A percentile compares a stretch with the other conserved stretches of the same genome.
Evolutionary conservation across 208 protist species (phyloP).

Genomic region (Acanthamoeba triangularis): DNA sequence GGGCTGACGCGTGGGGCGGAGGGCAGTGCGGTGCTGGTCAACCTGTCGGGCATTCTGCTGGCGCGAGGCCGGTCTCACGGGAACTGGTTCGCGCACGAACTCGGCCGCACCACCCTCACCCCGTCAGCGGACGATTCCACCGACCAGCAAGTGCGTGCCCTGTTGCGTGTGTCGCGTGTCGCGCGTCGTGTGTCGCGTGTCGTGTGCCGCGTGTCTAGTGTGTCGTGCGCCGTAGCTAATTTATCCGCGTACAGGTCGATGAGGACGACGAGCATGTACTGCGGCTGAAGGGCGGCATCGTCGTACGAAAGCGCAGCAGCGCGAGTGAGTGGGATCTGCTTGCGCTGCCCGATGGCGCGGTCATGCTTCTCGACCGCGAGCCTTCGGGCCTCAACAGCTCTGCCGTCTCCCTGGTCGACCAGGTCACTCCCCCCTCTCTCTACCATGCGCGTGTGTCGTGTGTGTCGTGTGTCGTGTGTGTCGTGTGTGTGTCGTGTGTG

Average conservation of each 20-base stretch:
- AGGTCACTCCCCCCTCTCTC: no score
- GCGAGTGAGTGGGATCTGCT: slow-evolving; percentile 29
- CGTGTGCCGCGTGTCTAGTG: no score
- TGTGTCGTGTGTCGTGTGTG: no score
- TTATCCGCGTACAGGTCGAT: not conserved
- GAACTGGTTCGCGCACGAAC: slow-evolving; percentile 66
- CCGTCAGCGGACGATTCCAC: not conserved
- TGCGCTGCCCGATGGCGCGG: not conserved
- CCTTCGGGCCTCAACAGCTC: not conserved
- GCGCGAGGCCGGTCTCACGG: slow-evolving; percentile 50
- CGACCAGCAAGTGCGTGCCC: not conserved
- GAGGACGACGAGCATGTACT: not conserved
- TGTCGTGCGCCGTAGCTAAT: not conserved
- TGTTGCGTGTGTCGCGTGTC: not conserved
- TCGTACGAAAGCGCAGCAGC: not conserved
- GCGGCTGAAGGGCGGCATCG: slow-evolving; percentile 62
- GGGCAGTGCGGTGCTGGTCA: slow-evolving; percentile 54
- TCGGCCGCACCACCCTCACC: not conserved
- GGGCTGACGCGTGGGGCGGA: not conserved
- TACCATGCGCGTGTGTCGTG: no score
- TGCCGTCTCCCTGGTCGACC: not conserved
- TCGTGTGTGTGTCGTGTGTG: no score
- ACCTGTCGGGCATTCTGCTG: slow-evolving; percentile 58
- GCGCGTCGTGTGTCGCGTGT: not conserved
- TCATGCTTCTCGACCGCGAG: slow-evolving; percentile 12